Conservation (phyloP, 2,329 filamentous ascomycete species). For the Pochonia chlamydosporia region DNA sequence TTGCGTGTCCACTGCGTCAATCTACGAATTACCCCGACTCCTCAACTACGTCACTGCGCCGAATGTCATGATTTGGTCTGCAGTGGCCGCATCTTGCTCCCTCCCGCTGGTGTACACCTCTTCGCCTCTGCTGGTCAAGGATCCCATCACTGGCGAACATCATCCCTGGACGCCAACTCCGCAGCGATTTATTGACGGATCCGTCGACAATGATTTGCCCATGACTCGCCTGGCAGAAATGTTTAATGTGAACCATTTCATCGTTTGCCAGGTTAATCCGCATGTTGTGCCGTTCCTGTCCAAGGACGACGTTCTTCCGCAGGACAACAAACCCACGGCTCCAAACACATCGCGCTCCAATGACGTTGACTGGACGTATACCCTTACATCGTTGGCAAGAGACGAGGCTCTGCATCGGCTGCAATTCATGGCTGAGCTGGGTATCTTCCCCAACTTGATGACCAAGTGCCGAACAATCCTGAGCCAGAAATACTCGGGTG, state of each 20-base stretch:
- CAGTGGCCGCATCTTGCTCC: slow-evolving; percentile 92
- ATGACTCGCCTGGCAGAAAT: slow-evolving; percentile 87
- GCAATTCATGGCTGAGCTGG: slow-evolving; percentile 73
- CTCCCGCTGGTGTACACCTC: slow-evolving; percentile 82
- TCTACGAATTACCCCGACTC: slow-evolving; percentile 80
- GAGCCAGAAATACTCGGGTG: slow-evolving; percentile 86
- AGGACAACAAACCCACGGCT: slow-evolving; percentile 22
- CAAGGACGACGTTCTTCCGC: slow-evolving; percentile 59
- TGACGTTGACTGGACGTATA: slow-evolving; percentile 55
- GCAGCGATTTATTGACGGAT: slow-evolving; percentile 88
- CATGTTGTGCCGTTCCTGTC: slow-evolving; percentile 83
- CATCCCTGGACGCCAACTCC: slow-evolving; percentile 81
- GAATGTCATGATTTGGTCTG: slow-evolving; percentile 94
- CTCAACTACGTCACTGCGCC: slow-evolving; percentile 92
- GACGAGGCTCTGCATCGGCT: slow-evolving; percentile 76
- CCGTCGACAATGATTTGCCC: slow-evolving; percentile 88
- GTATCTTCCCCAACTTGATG: slow-evolving; percentile 71
- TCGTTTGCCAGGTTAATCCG: slow-evolving; percentile 94
- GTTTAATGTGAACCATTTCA: slow-evolving; percentile 98
- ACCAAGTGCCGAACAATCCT: slow-evolving; percentile 77
- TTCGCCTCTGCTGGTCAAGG: slow-evolving; percentile 74
- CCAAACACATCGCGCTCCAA: slow-evolving; percentile 21
- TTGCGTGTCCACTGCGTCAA: slow-evolving; percentile 79
- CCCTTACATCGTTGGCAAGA: slow-evolving; percentile 66
- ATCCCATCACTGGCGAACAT: slow-evolving; percentile 71